Percentiles rank a stretch among this genome's conserved stretches.
Conservation (phyloP, 331 rosid genomes). For the Acacia pycnantha region DNA sequence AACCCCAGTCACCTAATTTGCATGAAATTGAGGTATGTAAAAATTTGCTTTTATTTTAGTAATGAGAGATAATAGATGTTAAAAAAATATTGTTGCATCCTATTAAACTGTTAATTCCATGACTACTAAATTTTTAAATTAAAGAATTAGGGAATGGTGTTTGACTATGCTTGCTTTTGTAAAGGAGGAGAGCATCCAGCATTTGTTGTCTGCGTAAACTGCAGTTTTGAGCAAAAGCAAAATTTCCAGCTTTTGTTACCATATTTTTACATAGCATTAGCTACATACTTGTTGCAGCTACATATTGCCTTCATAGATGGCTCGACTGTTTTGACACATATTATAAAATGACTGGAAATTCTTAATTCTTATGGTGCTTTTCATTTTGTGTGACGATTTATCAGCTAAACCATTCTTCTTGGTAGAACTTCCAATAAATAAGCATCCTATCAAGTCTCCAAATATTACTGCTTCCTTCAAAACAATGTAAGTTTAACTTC, state of each 20-base stretch:
- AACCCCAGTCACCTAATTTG: neutral
- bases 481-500: constrained; percentile 2
- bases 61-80: neutral
- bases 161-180: neutral
- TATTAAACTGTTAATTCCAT: neutral
- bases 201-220: neutral
- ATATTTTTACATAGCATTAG: neutral
- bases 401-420: neutral
- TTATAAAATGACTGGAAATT: neutral
- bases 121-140: neutral
- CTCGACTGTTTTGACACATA: neutral
- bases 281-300: neutral
- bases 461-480: neutral
- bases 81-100: neutral
- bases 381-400: no score
- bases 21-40: neutral
- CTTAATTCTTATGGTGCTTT: neutral
- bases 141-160: neutral
- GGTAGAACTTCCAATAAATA: neutral
- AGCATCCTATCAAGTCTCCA: neutral
- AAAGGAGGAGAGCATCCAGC: neutral
- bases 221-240: no score
- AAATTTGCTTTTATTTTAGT: neutral
- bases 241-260: no score
- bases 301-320: neutral